phyloP scores from a whole-genome alignment of 495 filamentous ascomycete genomes.

The Cairneyella variabilis region DNA sequence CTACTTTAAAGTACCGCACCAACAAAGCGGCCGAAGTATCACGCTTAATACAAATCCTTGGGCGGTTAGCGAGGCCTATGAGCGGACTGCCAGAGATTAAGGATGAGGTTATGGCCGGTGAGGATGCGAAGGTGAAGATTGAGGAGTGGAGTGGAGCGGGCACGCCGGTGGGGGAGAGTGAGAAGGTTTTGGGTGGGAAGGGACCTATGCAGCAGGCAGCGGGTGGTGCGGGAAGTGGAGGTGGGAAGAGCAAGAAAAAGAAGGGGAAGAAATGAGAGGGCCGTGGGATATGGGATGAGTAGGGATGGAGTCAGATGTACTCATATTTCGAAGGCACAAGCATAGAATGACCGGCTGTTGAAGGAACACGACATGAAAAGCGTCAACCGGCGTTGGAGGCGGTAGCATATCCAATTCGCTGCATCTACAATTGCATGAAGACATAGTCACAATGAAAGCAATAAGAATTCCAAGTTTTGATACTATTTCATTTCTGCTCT shows the following conservation, averaged over 20 bases:
- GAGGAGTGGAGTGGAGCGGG: slow-evolving; percentile 22
- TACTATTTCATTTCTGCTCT: slow-evolving; percentile 19
- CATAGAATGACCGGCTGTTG: no score
- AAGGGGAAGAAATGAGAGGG: slow-evolving; percentile 48
- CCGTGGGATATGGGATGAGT: slow-evolving; percentile 1
- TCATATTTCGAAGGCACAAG: no score
- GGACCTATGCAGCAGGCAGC: no score
- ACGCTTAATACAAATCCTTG: slow-evolving; percentile 70
- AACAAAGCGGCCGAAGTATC: slow-evolving; percentile 88
- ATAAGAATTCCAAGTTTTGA: no score
- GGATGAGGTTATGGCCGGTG: slow-evolving; percentile 36
- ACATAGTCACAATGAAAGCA: no score
- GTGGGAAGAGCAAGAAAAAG: slow-evolving; percentile 50
- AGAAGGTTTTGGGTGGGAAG: no score
- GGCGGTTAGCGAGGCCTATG: slow-evolving; percentile 62
- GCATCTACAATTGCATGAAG: no score
- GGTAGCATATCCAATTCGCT: not conserved
- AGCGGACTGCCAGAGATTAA: slow-evolving; percentile 48
- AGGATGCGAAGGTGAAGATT: slow-evolving; percentile 27
- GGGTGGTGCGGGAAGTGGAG: not conserved
- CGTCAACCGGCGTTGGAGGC: not conserved
- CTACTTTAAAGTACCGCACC: slow-evolving; percentile 84
- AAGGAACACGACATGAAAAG: no score
- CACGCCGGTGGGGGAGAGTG: no score
- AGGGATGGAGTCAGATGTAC: not conserved